A percentile compares a stretch with the other conserved stretches of the same genome.
phyloP scores from a whole-genome alignment of 177 flowering plant species.

The Vitis hybrid region DNA sequence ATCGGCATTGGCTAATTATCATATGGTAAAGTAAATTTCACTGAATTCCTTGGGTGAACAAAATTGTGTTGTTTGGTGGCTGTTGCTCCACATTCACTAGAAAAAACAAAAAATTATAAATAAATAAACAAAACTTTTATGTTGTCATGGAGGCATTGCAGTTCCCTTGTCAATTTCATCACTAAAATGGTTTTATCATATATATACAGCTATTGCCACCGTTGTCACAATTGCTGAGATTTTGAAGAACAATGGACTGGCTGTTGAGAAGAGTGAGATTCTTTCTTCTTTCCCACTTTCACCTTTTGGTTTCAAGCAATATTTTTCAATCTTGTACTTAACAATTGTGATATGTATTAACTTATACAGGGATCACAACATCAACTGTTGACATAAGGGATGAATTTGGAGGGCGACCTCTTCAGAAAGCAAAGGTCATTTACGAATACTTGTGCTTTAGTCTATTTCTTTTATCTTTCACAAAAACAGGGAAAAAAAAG shows the following conservation, averaged over 20 bases:
- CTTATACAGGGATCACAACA: conserved; percentile 36
- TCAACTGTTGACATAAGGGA: conserved; percentile 53
- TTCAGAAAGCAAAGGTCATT: conserved; percentile 50
- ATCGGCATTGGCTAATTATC: too few relatives aligned
- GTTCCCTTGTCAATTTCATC: too few relatives aligned
- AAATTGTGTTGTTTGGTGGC: too few relatives aligned
- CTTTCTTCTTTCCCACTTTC: background rate
- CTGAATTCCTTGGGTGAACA: too few relatives aligned
- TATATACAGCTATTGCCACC: conserved; percentile 10
- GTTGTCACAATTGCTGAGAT: conserved; percentile 15
- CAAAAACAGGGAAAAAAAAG: too few relatives aligned
- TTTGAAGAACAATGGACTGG: conserved; percentile 11
- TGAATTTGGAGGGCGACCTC: conserved; percentile 44
- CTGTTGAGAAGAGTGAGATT: conserved; percentile 1
- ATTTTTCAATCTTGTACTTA: background rate
- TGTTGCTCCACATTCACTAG: too few relatives aligned
- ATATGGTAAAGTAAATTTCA: too few relatives aligned
- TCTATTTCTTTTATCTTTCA: too few relatives aligned
- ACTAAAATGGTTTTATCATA: background rate
- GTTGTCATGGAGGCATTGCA: too few relatives aligned
- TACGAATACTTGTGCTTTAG: background rate
- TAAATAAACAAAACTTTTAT: too few relatives aligned
- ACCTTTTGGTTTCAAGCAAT: conserved; percentile 1
- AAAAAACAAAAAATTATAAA: too few relatives aligned
- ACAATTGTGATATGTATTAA: background rate